Base-by-base conservation (phyloP, 768 basidiomycete species). In the Pleurotus giganteus region DNA sequence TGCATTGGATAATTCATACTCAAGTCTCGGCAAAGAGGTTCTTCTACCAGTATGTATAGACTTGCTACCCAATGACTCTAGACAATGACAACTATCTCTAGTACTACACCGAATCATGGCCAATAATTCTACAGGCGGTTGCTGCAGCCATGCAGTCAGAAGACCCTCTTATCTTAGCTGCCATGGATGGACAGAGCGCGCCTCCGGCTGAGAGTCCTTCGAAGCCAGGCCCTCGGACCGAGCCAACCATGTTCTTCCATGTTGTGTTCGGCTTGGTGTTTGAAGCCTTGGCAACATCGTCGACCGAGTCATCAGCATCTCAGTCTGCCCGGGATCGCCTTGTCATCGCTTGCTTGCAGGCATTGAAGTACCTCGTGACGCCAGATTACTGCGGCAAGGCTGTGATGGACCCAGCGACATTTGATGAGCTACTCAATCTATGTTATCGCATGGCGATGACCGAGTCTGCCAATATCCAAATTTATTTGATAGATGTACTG, bases 251-350 rank as follows among this genome's bases (percentile, higher is more conserved):
- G 9, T 85, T 91, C 70, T 99, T 98, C 73, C 94, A 87, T 71
- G 80, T 91, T 9, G 66, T 97, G 4, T 98, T 96, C 65, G 95
- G 96, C 9, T 81, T 98, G n/a, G 86, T 96, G 0, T 99, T 89
- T 61, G 96, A 98, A 66, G 86, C 91, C 0, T 73, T 98, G 5
- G 82, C 83, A 0, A 76, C 81, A 0, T 80, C 88, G 2, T 82
- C 87, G 1, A 71, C 85, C 0, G 83, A 91, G 53, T 74, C 83
- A 0, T 78, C 80, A 4, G 68, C 74, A 1, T 60, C 70, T 0
- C 66, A 73, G 4, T 65, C 74, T 9, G 60, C 72, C 8, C 79
- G 79, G 4, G 73, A 77, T 45, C 69, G 73, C 1, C 72, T 82
- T 5, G 73, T 85, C 8, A 67, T 83, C 1, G 83, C 91, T 5